Evolutionary conservation across 192 early-diverging fungal species (phyloP).

Genomic region (Rhizoclosmatium globosum): DNA sequence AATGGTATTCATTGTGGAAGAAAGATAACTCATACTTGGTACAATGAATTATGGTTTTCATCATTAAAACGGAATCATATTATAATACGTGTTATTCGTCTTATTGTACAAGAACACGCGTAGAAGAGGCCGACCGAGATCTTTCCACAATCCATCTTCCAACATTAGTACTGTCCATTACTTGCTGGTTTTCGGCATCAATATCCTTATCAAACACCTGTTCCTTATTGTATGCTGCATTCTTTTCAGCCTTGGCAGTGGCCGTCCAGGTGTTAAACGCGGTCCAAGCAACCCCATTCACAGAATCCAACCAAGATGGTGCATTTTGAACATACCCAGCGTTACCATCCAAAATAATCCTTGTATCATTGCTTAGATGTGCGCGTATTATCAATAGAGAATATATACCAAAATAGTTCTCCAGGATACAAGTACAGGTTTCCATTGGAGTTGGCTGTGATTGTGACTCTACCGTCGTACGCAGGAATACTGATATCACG

Average conservation of each 20-base stretch:
- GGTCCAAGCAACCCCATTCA: constrained; percentile 33
- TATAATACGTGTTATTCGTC: no score
- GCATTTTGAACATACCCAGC: constrained; percentile 20
- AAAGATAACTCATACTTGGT: no score
- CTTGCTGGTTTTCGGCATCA: not conserved
- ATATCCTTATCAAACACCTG: not conserved
- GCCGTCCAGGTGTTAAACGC: constrained; percentile 14
- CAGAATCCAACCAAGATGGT: constrained; percentile 32
- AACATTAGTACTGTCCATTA: not conserved
- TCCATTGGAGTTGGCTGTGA: constrained; percentile 20
- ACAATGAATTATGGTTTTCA: no score
- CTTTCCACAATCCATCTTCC: constrained; percentile 33
- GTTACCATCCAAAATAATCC: constrained; percentile 14
- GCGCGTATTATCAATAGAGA: not conserved
- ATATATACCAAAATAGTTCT: constrained; percentile 30
- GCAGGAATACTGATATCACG: constrained; percentile 11
- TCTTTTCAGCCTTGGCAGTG: not conserved
- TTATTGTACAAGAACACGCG: constrained; percentile 32
- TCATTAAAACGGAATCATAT: no score
- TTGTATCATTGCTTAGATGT: not conserved
- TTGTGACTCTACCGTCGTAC: constrained; percentile 28
- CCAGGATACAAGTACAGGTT: constrained; percentile 31
- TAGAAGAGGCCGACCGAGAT: not conserved
- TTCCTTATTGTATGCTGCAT: not conserved
- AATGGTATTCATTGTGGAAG: no score